Base-by-base conservation (phyloP, 192 early-diverging fungal genomes). In the Radiomyces spectabilis region DNA sequence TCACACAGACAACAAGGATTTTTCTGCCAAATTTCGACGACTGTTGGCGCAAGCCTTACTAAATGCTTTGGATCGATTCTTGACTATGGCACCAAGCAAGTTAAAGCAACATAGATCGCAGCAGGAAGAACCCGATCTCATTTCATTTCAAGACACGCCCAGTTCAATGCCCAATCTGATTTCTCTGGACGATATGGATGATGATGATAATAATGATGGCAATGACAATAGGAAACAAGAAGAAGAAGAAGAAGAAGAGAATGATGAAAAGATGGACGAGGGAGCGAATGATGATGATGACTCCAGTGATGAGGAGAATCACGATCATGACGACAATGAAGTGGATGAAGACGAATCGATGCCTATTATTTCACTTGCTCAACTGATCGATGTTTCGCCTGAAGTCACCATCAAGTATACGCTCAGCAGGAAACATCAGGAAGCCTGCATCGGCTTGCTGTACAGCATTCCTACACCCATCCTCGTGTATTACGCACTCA, bases 401-500 rank as follows among this genome's bases (percentile, higher is more conserved):
- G 50, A 49, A 13, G 41, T 42, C 31, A 34, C 42, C 26, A 44
- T 18, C 26, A 22, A 51, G 12, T 50, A 59, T 13, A 16, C 33
- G 12, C 18, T 66, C 3, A 59, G 39, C 0, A 18, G 33, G 13
- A 32, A 41, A 0, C 57, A 66, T 21, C 55, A 66, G 9, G 16
- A 35, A 10, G 30, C 37, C 5, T 38, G 53, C 10, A 7, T 60
- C 18, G 24, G 18, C 7, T 55, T 55, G 39, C 43, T 63, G 12
- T 24, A 51, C 0, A 39, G 32, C 6, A 40, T 55, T 0, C 34
- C 33, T 13, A 15, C 46, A 1, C 57, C 57, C 1, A 25, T 55
- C 24, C 49, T 66, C 8, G 9, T 60, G 1, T 60, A 55, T 24
- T 59, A 60, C 37, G 45, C 52, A 4, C 48, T 66, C 31, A 33